phyloP scores from a whole-genome alignment of 176 grass and related monocot genomes.

The Sorghum bicolor region Sorghum_bicolor_NCBIv3 NC_012874.2:55220501-55221000 shows the following conservation, averaged over 20 bases:
- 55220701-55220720: neutral
- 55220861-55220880: slow-evolving; percentile 12
- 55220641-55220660: neutral
- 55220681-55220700: neutral
- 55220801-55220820: neutral
- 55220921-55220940: slow-evolving; percentile 54
- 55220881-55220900: slow-evolving; percentile 52
- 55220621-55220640: neutral
- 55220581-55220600: slow-evolving; percentile 61
- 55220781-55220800: neutral
- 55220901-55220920: neutral
- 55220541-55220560: slow-evolving; percentile 84
- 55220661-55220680: neutral
- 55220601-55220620: neutral
- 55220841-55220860: slow-evolving; percentile 46
- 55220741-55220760: slow-evolving; percentile 26
- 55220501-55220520: slow-evolving; percentile 71
- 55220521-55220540: slow-evolving; percentile 73
- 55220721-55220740: neutral
- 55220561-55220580: slow-evolving; percentile 73
- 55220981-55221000: neutral
- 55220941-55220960: neutral
- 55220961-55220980: neutral
- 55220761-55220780: slow-evolving; percentile 14
- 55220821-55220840: slow-evolving; percentile 4